A percentile compares a stretch with the other conserved stretches of the same genome.
phyloP scores from a whole-genome alignment of 805 yeast genomes.

The Teunomyces kruisii region DNA sequence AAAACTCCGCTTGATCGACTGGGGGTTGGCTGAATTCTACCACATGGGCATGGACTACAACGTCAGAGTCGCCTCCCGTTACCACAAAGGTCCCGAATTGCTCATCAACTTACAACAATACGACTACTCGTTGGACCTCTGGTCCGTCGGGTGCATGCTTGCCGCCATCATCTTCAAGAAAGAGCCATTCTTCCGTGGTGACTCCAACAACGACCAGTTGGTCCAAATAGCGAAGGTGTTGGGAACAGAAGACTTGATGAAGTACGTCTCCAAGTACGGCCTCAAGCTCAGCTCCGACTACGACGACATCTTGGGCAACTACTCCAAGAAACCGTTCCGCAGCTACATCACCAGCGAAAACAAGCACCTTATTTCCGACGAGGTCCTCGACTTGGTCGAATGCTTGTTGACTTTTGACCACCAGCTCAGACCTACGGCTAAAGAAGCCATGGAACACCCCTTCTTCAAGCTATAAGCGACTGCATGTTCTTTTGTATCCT shows the following conservation, averaged over 20 bases:
- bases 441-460: constrained; percentile 78
- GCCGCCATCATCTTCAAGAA: constrained; percentile 88
- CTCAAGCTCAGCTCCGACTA: constrained; percentile 72
- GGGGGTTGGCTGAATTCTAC: constrained; percentile 95
- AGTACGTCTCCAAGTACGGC: constrained; percentile 69
- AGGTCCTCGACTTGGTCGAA: constrained; percentile 79
- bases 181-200: constrained; percentile 92
- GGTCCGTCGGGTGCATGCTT: constrained; percentile 93
- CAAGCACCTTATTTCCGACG: constrained; percentile 60
- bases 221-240: constrained; percentile 85
- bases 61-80: constrained; percentile 90
- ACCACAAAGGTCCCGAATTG: constrained; percentile 91
- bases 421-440: constrained; percentile 83
- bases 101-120: constrained; percentile 83
- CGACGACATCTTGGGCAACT: constrained; percentile 65
- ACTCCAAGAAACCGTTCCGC: constrained; percentile 84
- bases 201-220: constrained; percentile 85
- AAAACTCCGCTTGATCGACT: constrained; percentile 79
- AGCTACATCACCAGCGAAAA: constrained; percentile 71
- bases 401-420: constrained; percentile 82
- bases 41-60: constrained; percentile 88
- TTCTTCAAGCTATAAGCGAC: constrained; percentile 25
- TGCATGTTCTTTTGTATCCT: background rate
- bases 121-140: constrained; percentile 87
- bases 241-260: constrained; percentile 78